Base-by-base conservation (phyloP, 257 asterid genomes). In the Solanum virginianum region DNA sequence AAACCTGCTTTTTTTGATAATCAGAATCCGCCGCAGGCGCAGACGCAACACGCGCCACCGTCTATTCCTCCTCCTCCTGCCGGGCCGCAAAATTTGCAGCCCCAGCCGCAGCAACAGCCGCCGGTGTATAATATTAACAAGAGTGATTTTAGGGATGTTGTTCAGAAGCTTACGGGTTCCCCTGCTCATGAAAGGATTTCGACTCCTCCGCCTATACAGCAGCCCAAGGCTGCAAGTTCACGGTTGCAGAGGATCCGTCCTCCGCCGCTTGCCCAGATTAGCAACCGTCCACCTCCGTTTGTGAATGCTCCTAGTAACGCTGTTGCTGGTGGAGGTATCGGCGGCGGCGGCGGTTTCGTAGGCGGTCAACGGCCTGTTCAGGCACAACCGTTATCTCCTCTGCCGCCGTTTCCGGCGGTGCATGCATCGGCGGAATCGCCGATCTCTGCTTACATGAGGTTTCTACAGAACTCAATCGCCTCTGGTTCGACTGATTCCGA, bases 171-270 rank as follows among this genome's bases (percentile, higher is more conserved):
- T 72, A 95, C 98, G 6, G 98, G 98, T 26, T 92, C 97, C 0
- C 98, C 96, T 70, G 93, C 96, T 1, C 93, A 93, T 83, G 97
- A 93, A 87, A 89, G 97, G 15, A 59, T 85, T 10, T 53, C 94
- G 36, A 54, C 89, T 8, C 91, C 97, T 13, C 84, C 96, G 6
- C 95, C 97, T 12, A 89, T 85, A 1, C 70, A 91, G 13, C 93
- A 87, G 8, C 85, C 97, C 0, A 92, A 93, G 81, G 92, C 95
- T 0, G 87, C 91, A 5, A 94, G 96, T 86, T 95, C 98, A 5
- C 86, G 98, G 51, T 90, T 95, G 16, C 98, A 95, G 93, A 91
- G 94, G 90, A 95, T 93, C 86, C 97, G 98, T 0, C 98, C 98
- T n/a, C 98, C 98, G 22, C 98, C 98, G 17, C 91, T 95, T 10